Evolutionary conservation across 768 basidiomycete genomes (phyloP), one percentile per base, ranked within the genome.

Genomic region (Boletus reticulatus): DNA sequence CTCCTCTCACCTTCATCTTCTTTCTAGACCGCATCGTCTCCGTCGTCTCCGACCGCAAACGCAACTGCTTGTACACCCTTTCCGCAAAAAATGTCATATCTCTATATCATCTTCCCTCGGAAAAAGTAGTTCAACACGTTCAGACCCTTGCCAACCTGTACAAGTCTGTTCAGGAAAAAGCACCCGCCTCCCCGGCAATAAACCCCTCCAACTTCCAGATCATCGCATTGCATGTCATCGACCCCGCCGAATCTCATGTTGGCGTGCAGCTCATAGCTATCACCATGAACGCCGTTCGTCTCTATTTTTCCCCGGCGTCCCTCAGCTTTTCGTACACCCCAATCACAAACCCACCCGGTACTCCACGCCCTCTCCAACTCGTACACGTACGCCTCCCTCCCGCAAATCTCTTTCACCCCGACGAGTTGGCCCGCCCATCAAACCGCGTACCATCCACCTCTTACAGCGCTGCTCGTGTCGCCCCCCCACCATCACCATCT

Each of bases 341-440:
- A 12, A 66, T 64, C 19, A 69, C 73, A 17, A 66, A 48, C 42
- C 41, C 61, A 34, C 34, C 64, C 4, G 67, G 66, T 65, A 60
- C 58, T 52, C 66, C 55, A 52, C 76, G 62, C 48, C 72, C 79
- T 37, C 76, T 93, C 37, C 83, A 88, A 60, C 79, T 95, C 34
- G 67, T 82, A 37, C 92, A 95, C 67, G 84, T 96, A 41, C 84
- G 93, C 56, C 75, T 92, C 24, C 88, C 91, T 38, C 90, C 89
- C 1, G 72, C 80, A 41, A 88, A 86, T 69, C 75, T 92, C 31
- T 80, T 87, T 39, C 89, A 92, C 64, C 89, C 89, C 9, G 89
- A 89, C 66, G 84, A 88, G 62, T 80, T 84, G 59, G 74, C 78
- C 24, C 78, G 76, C 50, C 74, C 78, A 36, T 78, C 78, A 61